Evolutionary conservation across 768 basidiomycete genomes (phyloP).

Genomic region (Lentinus tigrinus): DNA sequence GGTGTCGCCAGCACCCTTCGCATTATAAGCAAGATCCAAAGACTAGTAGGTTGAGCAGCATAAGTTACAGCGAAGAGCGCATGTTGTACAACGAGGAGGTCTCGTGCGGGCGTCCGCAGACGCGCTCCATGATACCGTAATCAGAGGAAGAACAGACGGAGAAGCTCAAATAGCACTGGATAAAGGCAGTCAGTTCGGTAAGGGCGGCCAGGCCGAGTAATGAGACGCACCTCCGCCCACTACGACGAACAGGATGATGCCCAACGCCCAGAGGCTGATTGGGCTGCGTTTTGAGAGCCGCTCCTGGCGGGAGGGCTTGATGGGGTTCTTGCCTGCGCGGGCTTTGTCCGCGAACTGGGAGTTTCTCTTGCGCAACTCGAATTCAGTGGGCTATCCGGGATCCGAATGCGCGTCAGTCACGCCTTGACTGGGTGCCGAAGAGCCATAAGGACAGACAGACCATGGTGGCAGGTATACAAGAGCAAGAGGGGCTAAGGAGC

Average conservation of each 20-base stretch:
- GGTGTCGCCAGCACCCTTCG: neutral
- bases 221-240: slow-evolving; percentile 69
- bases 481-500: slow-evolving; percentile 29
- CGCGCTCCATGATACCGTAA: neutral
- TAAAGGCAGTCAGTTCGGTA: neutral
- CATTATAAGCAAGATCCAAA: neutral
- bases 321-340: slow-evolving; percentile 72
- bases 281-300: slow-evolving; percentile 70
- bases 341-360: slow-evolving; percentile 76
- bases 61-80: slow-evolving; percentile 13
- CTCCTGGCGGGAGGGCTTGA: slow-evolving; percentile 71
- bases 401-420: neutral
- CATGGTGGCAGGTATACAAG: slow-evolving; percentile 28
- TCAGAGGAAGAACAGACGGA: slow-evolving; percentile 65
- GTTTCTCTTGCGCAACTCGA: slow-evolving; percentile 80
- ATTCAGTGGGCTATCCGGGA: slow-evolving; percentile 67
- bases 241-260: slow-evolving; percentile 72
- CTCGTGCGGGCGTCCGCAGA: slow-evolving; percentile 1
- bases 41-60: slow-evolving; percentile 12
- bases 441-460: slow-evolving; percentile 25
- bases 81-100: slow-evolving; percentile 15
- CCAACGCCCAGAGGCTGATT: slow-evolving; percentile 72
- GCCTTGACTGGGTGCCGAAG: neutral
- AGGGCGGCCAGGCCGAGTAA: neutral
- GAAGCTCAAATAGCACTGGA: slow-evolving; percentile 73